Evolutionary conservation across 306 rosid genomes (phyloP), one percentile per base, ranked within the genome.

Genomic region (Crotalaria pallida): DNA sequence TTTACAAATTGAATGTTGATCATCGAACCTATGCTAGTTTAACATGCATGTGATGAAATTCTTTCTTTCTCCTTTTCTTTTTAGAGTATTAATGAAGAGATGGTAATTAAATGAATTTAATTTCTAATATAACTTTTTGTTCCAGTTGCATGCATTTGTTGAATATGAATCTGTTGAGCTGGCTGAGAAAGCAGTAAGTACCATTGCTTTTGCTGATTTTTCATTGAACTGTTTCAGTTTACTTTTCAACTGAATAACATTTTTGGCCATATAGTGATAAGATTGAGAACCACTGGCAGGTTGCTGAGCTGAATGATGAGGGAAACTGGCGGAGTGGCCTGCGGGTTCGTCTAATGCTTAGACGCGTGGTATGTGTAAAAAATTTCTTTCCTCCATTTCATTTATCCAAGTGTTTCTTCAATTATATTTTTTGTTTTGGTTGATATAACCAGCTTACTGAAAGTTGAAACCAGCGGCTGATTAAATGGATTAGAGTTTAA

Each of bases 141-240:
- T 70, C 75, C 84, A 94, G 99, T 85, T 91, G 88, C 99, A 94
- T 81, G 99, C 99, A 65, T 94, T 94, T 80, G 97, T 94, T 63
- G 99, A 94, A 82, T 94, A 91, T 79, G 96, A 87, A 70, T 87
- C 97, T 44, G 87, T 87, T 60, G 99, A 88, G 82, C 78, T 90
- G 80, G 99, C 97, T 17, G 99, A 94, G 88, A 94, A 82, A 79
- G 97, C 99, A 49, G 99, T 94, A 75, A 91, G 97, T 85, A 72
- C 36, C 69, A 52, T 10, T 56, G 10, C 51, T 71, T 79, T 65
- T 70, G 45, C 45, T 48, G 58, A 47, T 79, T 57, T 40, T 41
- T 57, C 73, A 43, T 49, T 24, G 67, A 56, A 68, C 23, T 56
- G 49, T 59, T 75, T 56, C 33, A 38, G 73, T 47, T 36, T 60